phyloP scores from a whole-genome alignment of 257 asterid species.

The Plectranthus barbatus region DNA sequence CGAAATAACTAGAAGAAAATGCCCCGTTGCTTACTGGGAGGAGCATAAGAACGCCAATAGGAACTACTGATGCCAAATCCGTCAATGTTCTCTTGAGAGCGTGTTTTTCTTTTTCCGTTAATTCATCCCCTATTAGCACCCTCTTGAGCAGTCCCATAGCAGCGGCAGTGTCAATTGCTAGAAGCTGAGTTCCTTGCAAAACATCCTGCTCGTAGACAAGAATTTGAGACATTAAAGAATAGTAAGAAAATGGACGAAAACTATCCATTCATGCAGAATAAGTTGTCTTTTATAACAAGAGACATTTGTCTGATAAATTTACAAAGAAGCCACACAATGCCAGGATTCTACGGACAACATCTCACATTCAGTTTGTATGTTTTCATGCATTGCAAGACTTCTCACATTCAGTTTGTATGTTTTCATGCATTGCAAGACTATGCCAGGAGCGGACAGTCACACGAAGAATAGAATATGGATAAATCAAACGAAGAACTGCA shows the following conservation, averaged over 20 bases:
- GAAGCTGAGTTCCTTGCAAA: conserved; percentile 98
- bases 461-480: background rate
- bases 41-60: conserved; percentile 94
- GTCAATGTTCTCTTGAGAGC: conserved; percentile 87
- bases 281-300: background rate
- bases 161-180: conserved; percentile 87
- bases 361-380: background rate
- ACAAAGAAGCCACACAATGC: background rate
- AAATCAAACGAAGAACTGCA: background rate
- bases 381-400: background rate
- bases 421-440: background rate
- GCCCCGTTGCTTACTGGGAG: conserved; percentile 67
- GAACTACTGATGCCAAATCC: conserved; percentile 92
- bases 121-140: conserved; percentile 71
- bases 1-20: background rate
- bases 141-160: conserved; percentile 72
- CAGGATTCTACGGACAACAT: background rate
- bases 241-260: background rate
- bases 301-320: background rate
- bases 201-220: conserved; percentile 58
- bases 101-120: conserved; percentile 87
- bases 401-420: background rate
- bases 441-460: background rate
- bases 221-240: background rate
- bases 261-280: background rate